Base-by-base conservation (phyloP, 2,329 filamentous ascomycete genomes). In the Apiospora hydei region DNA sequence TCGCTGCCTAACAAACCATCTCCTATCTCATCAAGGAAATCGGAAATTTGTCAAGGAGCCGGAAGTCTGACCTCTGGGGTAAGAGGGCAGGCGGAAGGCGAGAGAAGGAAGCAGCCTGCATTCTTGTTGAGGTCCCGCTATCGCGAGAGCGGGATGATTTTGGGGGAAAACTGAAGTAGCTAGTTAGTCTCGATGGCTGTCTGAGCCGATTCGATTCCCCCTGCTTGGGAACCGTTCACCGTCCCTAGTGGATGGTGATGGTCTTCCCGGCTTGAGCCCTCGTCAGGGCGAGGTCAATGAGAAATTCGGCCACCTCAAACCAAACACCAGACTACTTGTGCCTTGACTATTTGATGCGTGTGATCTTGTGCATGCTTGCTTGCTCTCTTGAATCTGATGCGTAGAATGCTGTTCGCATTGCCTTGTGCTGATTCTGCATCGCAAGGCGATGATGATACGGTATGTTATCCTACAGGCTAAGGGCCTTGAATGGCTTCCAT, bases 1-100 rank as follows among this genome's bases (percentile, higher is more conserved):
- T 79, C 77, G 79, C 78, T 76, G 77, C 78, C 78, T 64, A n/a
- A 64, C 73, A 68, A 74, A 70, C 75, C 75, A 77, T 79, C 75
- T 79, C 74, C 72, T 80, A 79, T 80, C 76, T 80, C 66, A 51
- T 77, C 34, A 47, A 41, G 46, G 57, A 66, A 26, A 67, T 21
- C 16, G 44, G 67, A 46, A 67, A 53, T 43, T 51, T 49, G 44
- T 67, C 53, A 61, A 61, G 53, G 53, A 61, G 53, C 53, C 57
- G 21, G 43, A 46, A 66, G 53, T 46, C 34, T 34, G 38, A 69
- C 4, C 67, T 34, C 67, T 21, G 26, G 44, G 44, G 26, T 38
- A 38, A 38, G 44, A 69, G 34, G 43, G 67, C 14, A 16, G 44
- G 24, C 8, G 26, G 67, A 38, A 69, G 44, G 44, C 44, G 26